Conservation (phyloP, 495 filamentous ascomycete genomes). For the Stereocaulon alpinum region DNA sequence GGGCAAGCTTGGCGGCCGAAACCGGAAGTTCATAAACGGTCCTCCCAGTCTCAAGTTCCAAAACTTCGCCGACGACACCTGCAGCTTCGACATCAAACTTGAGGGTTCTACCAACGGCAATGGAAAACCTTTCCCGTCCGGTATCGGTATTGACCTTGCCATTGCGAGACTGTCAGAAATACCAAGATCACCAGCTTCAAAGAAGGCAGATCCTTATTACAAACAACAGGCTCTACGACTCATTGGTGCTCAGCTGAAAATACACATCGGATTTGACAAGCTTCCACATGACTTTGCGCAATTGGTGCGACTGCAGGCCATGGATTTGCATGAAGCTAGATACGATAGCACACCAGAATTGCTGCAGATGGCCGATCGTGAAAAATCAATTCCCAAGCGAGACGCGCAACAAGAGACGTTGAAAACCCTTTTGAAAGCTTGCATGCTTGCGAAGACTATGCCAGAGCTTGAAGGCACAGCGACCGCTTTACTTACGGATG, state of each 20-base stretch:
- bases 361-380: slow-evolving; percentile 57
- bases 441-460: slow-evolving; percentile 75
- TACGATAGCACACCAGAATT: slow-evolving; percentile 49
- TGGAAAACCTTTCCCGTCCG: slow-evolving; percentile 59
- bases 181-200: slow-evolving; percentile 51
- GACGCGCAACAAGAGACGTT: slow-evolving; percentile 67
- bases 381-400: slow-evolving; percentile 77
- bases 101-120: slow-evolving; percentile 80
- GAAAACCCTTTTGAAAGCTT: slow-evolving; percentile 78
- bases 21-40: slow-evolving; percentile 86
- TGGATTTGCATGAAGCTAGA: slow-evolving; percentile 66
- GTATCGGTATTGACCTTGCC: slow-evolving; percentile 77
- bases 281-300: slow-evolving; percentile 82
- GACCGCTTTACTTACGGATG: slow-evolving; percentile 58
- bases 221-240: slow-evolving; percentile 87
- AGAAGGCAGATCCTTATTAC: slow-evolving; percentile 73
- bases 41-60: slow-evolving; percentile 71
- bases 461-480: slow-evolving; percentile 68
- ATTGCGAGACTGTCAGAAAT: slow-evolving; percentile 75
- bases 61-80: slow-evolving; percentile 72
- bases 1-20: slow-evolving; percentile 91
- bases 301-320: slow-evolving; percentile 75
- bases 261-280: slow-evolving; percentile 77
- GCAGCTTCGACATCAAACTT: slow-evolving; percentile 78
- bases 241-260: slow-evolving; percentile 76